Evolutionary conservation across 2,329 filamentous ascomycete species (phyloP).

Genomic region (Lachnellula occidentalis): DNA sequence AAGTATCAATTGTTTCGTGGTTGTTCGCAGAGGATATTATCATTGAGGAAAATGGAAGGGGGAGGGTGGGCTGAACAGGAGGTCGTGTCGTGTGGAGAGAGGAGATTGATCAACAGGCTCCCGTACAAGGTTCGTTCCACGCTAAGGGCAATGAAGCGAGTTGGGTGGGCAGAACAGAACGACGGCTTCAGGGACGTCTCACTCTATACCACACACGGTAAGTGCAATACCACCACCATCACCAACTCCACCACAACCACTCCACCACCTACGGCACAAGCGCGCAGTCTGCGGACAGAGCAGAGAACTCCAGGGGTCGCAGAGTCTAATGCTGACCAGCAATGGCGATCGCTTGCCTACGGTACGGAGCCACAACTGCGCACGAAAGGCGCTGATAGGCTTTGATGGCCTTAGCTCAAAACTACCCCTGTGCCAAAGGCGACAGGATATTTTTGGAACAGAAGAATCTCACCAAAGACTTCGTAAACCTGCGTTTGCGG

Average conservation of each 20-base stretch:
- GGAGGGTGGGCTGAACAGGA: not conserved
- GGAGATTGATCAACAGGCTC: not conserved
- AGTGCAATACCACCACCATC: not conserved
- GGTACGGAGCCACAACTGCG: not conserved
- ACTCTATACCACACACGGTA: not conserved
- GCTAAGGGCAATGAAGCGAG: not conserved
- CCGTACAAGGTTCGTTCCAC: not conserved
- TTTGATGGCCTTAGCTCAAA: too few species aligned
- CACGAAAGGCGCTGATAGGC: not conserved
- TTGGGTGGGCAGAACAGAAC: not conserved
- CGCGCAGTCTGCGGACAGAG: not conserved
- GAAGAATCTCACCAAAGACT: too few species aligned
- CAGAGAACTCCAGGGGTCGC: not conserved
- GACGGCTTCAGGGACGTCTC: not conserved
- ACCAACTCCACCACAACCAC: not conserved
- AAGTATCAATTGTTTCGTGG: not conserved
- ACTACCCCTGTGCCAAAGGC: too few species aligned
- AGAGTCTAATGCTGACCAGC: not conserved
- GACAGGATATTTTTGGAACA: too few species aligned
- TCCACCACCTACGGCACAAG: not conserved
- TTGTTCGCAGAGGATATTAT: not conserved
- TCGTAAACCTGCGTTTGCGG: too few species aligned
- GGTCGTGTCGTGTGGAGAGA: not conserved
- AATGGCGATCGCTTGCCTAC: not conserved
- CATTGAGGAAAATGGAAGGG: not conserved